Evolutionary conservation across 2,329 filamentous ascomycete genomes (phyloP), one percentile per base, ranked within the genome.

Genomic region (Didymella lethalis): DNA sequence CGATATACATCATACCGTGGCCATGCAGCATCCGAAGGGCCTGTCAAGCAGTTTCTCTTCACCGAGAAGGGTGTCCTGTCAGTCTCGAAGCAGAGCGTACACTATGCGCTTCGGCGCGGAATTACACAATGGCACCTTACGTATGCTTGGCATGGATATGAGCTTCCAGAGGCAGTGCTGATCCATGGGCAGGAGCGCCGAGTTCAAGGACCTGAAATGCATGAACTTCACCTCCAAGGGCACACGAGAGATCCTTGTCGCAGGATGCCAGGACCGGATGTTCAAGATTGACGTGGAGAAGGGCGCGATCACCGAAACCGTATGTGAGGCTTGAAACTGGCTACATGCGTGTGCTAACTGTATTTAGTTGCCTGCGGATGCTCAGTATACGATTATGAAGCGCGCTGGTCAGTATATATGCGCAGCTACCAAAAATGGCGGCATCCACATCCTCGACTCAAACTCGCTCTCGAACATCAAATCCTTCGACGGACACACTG

Each of bases 161-260:
- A 8, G 5, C 23, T 4, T 14, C 8, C 10, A 10, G 6, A 41
- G 26, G 25, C 16, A 14, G 46, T 62, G 62, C 67, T 73, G 67
- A 75, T 60, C 12, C 25, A 32, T 25, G 20, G 45, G 56, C 64
- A 91, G 89, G 64, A 84, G 88, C 71, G 82, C 87, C 28, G 89
- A 90, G 55, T 96, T 98, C 89, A 87, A 85, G 64, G 92, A 97
- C 72, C 81, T 99, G 64, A 87, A 88, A 68, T 98, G 95, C 78
- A 98, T 98, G 93, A 94, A 90, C 75, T 97, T 96, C 74, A 96
- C 92, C 1, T 93, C 91, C 28, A 93, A 93, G 72, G 90, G 90
- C 8, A 91, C 90, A 26, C 85, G 86, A 14, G 90, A 96, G 72
- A 89, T 99, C 57, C 81, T 99, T 20, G 91, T 94, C 32, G 95